Evolutionary conservation across 2,329 filamentous ascomycete species (phyloP).

Genomic region (Nigrograna mackinnonii): DNA sequence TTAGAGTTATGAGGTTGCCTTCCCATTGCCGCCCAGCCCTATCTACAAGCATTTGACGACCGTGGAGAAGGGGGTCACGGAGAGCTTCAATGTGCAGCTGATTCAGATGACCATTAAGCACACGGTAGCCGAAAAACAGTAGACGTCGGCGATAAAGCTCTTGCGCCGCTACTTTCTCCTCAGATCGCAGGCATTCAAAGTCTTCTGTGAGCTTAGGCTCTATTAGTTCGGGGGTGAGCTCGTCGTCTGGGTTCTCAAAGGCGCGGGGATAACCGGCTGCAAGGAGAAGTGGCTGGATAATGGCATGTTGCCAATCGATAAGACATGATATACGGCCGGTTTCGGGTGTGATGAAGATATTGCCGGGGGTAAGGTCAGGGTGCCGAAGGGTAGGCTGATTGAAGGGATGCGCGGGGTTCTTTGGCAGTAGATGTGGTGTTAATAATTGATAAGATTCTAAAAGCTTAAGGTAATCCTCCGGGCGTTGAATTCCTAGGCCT

Average conservation of each 20-base stretch:
- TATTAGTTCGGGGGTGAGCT: conserved; percentile 7
- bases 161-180: conserved; percentile 8
- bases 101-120: no score
- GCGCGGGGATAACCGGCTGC: conserved; percentile 13
- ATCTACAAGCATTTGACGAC: no score
- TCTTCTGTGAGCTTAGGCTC: conserved; percentile 14
- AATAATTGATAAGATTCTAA: no score
- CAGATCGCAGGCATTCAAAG: conserved; percentile 7
- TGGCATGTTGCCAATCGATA: conserved; percentile 17
- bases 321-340: conserved; percentile 12
- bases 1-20: no score
- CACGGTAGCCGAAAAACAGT: conserved; percentile 14
- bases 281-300: conserved; percentile 15
- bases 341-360: conserved; percentile 15
- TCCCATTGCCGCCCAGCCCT: no score
- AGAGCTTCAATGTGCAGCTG: no score
- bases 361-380: conserved; percentile 15
- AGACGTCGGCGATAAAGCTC: conserved; percentile 15
- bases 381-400: no score
- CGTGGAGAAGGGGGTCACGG: no score
- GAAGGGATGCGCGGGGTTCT: no score
- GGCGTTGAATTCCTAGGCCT: no score
- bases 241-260: conserved; percentile 16
- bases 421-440: no score
- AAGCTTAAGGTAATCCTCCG: no score